These are phyloP conservation scores for Pleurotus cornucopiae DNA, from an alignment of 768 basidiomycete species.

Conservation along the genomic window DNA sequence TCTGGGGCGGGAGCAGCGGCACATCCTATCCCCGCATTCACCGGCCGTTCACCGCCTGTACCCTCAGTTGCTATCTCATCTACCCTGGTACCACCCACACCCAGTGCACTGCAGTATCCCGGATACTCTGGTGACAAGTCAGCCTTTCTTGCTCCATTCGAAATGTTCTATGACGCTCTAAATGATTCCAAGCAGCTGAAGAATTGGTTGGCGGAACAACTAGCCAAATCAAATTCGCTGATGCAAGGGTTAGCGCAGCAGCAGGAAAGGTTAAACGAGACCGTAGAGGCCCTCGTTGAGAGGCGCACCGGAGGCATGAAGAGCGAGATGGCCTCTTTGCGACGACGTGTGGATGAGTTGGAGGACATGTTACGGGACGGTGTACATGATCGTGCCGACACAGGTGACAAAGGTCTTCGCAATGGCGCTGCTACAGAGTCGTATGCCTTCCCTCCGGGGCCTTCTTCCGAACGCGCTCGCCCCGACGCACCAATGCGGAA, in stretches of 20 bases:
- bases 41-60: slow-evolving; percentile 47
- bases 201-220: slow-evolving; percentile 68
- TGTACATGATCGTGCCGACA: slow-evolving; percentile 13
- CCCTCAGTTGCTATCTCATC: slow-evolving; percentile 67
- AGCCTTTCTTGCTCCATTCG: slow-evolving; percentile 81
- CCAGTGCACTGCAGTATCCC: slow-evolving; percentile 59
- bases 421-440: slow-evolving; percentile 37
- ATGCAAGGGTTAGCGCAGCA: slow-evolving; percentile 51
- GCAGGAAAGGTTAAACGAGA: slow-evolving; percentile 58
- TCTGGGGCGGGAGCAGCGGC: slow-evolving; percentile 7
- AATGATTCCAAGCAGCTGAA: slow-evolving; percentile 79
- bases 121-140: slow-evolving; percentile 61
- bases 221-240: slow-evolving; percentile 57
- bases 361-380: slow-evolving; percentile 44
- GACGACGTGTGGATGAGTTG: slow-evolving; percentile 64
- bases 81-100: slow-evolving; percentile 64
- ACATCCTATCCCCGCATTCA: slow-evolving; percentile 20
- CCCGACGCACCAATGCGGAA: slow-evolving; percentile 29
- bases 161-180: slow-evolving; percentile 80
- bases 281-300: slow-evolving; percentile 59
- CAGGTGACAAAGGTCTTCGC: slow-evolving; percentile 25
- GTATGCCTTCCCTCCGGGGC: slow-evolving; percentile 43
- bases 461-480: slow-evolving; percentile 27
- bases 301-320: slow-evolving; percentile 53
- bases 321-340: slow-evolving; percentile 57